Conservation (phyloP, 2,329 filamentous ascomycete genomes). For the Fusarium sp. region DNA sequence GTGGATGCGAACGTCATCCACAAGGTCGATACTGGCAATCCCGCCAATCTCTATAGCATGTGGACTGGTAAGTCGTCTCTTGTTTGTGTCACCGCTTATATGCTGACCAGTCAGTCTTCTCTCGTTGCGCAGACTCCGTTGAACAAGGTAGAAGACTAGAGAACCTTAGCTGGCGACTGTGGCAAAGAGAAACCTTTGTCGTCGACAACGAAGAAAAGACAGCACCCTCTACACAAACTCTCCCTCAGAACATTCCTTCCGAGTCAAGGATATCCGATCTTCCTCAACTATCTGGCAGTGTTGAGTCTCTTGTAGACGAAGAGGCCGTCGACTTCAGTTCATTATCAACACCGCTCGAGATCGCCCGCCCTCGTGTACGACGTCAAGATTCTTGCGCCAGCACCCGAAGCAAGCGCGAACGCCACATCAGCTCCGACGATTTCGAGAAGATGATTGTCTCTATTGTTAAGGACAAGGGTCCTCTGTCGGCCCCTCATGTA, state of each 20-base stretch:
- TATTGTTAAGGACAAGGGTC: conserved; percentile 86
- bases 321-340: conserved; percentile 68
- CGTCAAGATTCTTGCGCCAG: conserved; percentile 76
- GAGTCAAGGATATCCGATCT: conserved; percentile 60
- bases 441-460: conserved; percentile 94
- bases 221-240: conserved; percentile 55
- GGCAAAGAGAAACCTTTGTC: conserved; percentile 77
- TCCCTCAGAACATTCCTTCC: conserved; percentile 60
- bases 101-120: conserved; percentile 75
- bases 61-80: conserved; percentile 82
- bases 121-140: conserved; percentile 91
- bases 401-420: conserved; percentile 79
- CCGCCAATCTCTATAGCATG: conserved; percentile 94
- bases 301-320: conserved; percentile 78
- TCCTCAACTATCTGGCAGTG: conserved; percentile 79
- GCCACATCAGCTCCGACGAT: conserved; percentile 91
- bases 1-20: conserved; percentile 93
- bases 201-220: conserved; percentile 78
- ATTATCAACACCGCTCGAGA: conserved; percentile 65
- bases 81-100: not conserved
- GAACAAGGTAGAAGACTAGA: conserved; percentile 92
- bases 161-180: conserved; percentile 95
- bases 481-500: conserved; percentile 55
- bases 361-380: conserved; percentile 72
- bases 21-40: conserved; percentile 92